phyloP scores from a whole-genome alignment of 352 stramenopile species.

The Globisporangium radiosum region DNA sequence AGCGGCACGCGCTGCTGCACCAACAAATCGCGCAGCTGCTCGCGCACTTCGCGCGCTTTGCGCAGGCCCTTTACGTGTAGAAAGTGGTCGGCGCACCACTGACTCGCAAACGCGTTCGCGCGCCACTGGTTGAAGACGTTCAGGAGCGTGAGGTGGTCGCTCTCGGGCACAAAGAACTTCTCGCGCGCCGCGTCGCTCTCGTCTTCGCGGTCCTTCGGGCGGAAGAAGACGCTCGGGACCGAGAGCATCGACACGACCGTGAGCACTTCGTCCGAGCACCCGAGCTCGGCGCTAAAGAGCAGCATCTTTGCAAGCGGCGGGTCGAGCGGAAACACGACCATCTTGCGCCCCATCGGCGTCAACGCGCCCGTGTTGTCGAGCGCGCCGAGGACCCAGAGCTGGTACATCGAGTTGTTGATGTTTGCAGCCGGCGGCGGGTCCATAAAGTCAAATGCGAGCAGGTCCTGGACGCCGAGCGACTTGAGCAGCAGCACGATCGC shows the following conservation, averaged over 20 bases:
- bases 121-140: constrained; percentile 96
- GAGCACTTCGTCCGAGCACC: constrained; percentile 93
- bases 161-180: constrained; percentile 99
- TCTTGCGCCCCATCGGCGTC: constrained; percentile 94
- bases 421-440: constrained; percentile 95
- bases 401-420: constrained; percentile 98
- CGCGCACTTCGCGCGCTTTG: constrained; percentile 88
- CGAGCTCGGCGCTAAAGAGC: constrained; percentile 91
- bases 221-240: constrained; percentile 96
- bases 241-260: constrained; percentile 97
- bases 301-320: constrained; percentile 95
- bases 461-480: constrained; percentile 93
- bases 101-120: constrained; percentile 91
- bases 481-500: constrained; percentile 98
- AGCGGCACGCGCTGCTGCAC: constrained; percentile 94
- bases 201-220: constrained; percentile 95
- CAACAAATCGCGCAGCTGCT: constrained; percentile 98
- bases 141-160: constrained; percentile 95
- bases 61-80: constrained; percentile 95
- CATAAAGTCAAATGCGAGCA: constrained; percentile 99
- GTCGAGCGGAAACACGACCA: constrained; percentile 98
- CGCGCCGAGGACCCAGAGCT: constrained; percentile 97
- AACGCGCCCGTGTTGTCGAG: constrained; percentile 97
- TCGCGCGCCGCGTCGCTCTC: constrained; percentile 96
- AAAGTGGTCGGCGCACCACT: constrained; percentile 96